Evolutionary conservation across 176 grass and related monocot species (phyloP), one percentile per base, ranked within the genome.

Genomic region (sorghum (Sorghum bicolor)): DNA sequence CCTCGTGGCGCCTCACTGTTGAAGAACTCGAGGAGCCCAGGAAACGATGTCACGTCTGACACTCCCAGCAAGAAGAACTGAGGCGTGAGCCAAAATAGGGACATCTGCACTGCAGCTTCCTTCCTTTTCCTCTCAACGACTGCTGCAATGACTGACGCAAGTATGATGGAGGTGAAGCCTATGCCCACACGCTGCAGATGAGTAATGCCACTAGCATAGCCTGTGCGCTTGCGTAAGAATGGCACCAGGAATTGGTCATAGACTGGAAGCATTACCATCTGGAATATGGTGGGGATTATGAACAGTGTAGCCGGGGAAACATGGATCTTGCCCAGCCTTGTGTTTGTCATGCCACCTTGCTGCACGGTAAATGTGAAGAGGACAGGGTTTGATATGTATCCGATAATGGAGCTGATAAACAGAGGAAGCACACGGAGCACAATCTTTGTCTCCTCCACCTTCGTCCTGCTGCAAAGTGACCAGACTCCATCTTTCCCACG

Each of bases 11-110:
- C 84, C 57, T 96, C 86, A 1, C 82, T 79, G 76, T 67, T 93
- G 86, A 96, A 96, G 88, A 91, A 96, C 72, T 96, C 94, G 1
- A 96, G 84, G 32, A 96, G 55, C 19, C 93, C 94, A 0, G 88
- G 80, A 50, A 96, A 96, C 0, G 90, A 92, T 3, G 86, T 86
- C 6, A 91, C 85, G 29, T 96, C 93, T 30, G 89, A 80, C 6
- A 96, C 67, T 4, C 90, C 90, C 14, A 92, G 72, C 52, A 87
- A 52, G 12, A 90, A 61, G 41, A 92, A 96, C 47, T 96, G 90
- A 16, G 74, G 55, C 22, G 82, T 15, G 10, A 92, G 88, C 86
- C 88, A 87, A 64, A 91, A 84, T 7, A 96, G 74, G 1, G 93
- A 92, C 91, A 92, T 92, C 63, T 66, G 80, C 29, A 80, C 86